phyloP scores from a whole-genome alignment of 148 eudicot species.

The Vaccinium darrowii region DNA sequence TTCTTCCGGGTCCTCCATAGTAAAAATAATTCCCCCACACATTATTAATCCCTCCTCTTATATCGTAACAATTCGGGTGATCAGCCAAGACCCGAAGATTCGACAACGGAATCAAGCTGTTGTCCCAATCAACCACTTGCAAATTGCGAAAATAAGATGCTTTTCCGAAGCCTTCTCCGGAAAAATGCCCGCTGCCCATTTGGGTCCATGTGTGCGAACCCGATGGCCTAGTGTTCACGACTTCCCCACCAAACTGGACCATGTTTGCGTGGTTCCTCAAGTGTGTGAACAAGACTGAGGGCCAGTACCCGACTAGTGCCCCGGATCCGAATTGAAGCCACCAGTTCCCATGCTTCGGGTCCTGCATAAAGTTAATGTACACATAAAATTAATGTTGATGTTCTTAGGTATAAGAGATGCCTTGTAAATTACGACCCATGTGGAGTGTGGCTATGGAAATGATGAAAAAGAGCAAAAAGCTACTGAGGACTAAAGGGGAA shows the following conservation, averaged over 20 bases:
- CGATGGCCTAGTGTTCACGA: conserved; percentile 63
- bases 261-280: conserved; percentile 73
- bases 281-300: conserved; percentile 77
- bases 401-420: neutral
- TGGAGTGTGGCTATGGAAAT: neutral
- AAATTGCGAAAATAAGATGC: conserved; percentile 91
- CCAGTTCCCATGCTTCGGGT: conserved; percentile 99
- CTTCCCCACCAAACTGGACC: conserved; percentile 96
- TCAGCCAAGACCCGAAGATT: conserved; percentile 77
- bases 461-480: neutral
- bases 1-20: conserved; percentile 97
- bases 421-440: neutral
- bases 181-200: conserved; percentile 97
- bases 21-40: conserved; percentile 90
- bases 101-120: conserved; percentile 67
- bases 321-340: conserved; percentile 93
- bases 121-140: conserved; percentile 94
- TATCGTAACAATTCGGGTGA: conserved; percentile 88
- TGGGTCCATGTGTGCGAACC: conserved; percentile 91
- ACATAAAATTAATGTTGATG: neutral
- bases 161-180: conserved; percentile 81
- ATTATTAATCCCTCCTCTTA: conserved; percentile 68
- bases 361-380: conserved; percentile 40
- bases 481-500: neutral
- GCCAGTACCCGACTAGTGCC: conserved; percentile 91